Percentiles rank a stretch among this genome's conserved stretches.
Evolutionary conservation across 163 green algal genomes (phyloP).

Genomic region (Coccomyxa subellipsoidea): DNA sequence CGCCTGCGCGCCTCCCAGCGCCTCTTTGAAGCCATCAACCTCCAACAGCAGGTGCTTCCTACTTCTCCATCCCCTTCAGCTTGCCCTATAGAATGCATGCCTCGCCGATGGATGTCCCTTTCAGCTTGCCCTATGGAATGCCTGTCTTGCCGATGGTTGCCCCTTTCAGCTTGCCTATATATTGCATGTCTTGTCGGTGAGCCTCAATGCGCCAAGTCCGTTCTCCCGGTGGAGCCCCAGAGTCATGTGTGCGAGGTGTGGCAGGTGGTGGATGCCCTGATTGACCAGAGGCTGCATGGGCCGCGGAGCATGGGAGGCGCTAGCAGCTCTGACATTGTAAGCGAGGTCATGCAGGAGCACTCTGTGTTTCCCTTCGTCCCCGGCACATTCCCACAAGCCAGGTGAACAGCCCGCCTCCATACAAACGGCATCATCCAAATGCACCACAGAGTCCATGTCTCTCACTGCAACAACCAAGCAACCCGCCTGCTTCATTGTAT

Average conservation of each 20-base stretch:
- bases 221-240: too few relatives aligned
- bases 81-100: constrained; percentile 17
- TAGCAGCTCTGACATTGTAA: neutral
- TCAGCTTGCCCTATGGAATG: too few relatives aligned
- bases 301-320: neutral
- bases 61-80: neutral
- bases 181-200: too few relatives aligned
- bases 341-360: neutral
- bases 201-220: too few relatives aligned
- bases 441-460: too few relatives aligned
- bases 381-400: constrained; percentile 25
- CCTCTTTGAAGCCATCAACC: constrained; percentile 46
- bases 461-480: too few relatives aligned
- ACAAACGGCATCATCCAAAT: too few relatives aligned
- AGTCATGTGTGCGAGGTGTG: neutral
- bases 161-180: too few relatives aligned
- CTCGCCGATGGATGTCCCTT: too few relatives aligned
- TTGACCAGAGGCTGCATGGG: neutral
- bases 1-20: neutral
- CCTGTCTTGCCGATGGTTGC: too few relatives aligned
- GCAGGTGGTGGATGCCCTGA: neutral
- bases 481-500: too few relatives aligned
- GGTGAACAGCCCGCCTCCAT: neutral
- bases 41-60: constrained; percentile 56
- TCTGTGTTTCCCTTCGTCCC: constrained; percentile 2